Evolutionary conservation across 31 red algal genomes (phyloP).

Genomic region (Odonthalia washingtoniensis): DNA sequence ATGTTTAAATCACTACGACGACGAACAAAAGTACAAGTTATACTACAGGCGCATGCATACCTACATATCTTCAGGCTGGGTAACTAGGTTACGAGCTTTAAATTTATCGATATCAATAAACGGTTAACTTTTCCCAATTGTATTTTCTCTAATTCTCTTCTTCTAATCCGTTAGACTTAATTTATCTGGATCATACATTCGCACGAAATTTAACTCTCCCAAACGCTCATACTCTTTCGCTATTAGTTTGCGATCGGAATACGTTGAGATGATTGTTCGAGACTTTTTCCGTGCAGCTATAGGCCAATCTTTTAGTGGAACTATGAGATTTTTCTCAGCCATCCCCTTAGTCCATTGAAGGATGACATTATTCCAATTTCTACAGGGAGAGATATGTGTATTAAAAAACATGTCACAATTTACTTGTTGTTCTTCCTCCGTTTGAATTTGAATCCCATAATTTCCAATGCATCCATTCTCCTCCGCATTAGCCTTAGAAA

Average conservation of each 20-base stretch:
- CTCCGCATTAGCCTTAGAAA: background rate
- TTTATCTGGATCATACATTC: background rate
- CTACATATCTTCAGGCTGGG: no score
- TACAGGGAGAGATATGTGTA: background rate
- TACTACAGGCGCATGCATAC: no score
- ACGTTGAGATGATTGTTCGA: background rate
- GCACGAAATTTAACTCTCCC: background rate
- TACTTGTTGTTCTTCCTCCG: background rate
- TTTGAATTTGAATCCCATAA: background rate
- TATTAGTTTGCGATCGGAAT: background rate
- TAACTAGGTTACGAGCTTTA: no score
- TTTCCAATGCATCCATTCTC: background rate
- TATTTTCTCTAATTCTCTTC: no score
- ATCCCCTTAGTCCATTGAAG: background rate
- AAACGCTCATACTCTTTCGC: background rate
- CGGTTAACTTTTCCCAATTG: no score
- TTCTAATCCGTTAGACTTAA: background rate
- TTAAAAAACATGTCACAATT: background rate
- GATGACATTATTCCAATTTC: background rate
- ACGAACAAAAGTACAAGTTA: no score
- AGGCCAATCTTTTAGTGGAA: background rate
- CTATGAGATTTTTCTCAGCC: background rate
- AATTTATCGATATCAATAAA: no score
- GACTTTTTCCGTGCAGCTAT: background rate
- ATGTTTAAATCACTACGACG: no score